Evolutionary conservation across 768 basidiomycete species (phyloP).

Genomic region (Pisolithus sp.): DNA sequence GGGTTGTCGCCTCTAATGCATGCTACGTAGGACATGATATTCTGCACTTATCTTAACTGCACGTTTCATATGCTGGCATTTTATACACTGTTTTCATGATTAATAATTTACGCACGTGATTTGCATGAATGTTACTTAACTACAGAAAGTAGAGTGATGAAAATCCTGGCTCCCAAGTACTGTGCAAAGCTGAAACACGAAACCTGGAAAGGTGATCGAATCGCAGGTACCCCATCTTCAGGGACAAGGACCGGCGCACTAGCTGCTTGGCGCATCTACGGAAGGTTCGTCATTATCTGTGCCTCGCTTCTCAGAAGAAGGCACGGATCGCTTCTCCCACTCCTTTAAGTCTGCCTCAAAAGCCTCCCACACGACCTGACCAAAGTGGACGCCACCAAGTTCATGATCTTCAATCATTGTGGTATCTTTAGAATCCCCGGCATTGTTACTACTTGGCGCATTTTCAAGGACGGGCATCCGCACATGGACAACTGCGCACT

Average conservation of each 20-base stretch:
- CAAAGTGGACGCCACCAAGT: constrained; percentile 62
- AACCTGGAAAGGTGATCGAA: constrained; percentile 2
- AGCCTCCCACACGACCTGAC: constrained; percentile 69
- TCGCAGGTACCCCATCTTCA: background rate
- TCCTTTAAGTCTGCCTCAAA: constrained; percentile 60
- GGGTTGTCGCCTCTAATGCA: background rate
- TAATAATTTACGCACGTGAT: constrained; percentile 20
- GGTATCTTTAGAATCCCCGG: constrained; percentile 27
- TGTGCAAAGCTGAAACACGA: background rate
- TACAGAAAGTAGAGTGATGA: constrained; percentile 1
- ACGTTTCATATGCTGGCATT: constrained; percentile 6
- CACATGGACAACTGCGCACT: constrained; percentile 60
- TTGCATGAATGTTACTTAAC: constrained; percentile 1
- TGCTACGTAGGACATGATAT: background rate
- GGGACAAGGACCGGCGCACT: constrained; percentile 2
- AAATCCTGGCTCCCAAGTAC: background rate
- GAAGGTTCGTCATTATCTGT: constrained; percentile 18
- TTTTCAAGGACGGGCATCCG: constrained; percentile 28
- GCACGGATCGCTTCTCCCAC: constrained; percentile 45
- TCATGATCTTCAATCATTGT: constrained; percentile 58
- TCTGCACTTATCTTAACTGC: background rate
- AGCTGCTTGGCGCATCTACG: constrained; percentile 18
- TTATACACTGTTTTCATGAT: constrained; percentile 20
- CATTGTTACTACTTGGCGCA: constrained; percentile 12
- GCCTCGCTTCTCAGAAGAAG: constrained; percentile 15